phyloP scores from a whole-genome alignment of 2,329 filamentous ascomycete genomes.

The Colletotrichum magnum region DNA sequence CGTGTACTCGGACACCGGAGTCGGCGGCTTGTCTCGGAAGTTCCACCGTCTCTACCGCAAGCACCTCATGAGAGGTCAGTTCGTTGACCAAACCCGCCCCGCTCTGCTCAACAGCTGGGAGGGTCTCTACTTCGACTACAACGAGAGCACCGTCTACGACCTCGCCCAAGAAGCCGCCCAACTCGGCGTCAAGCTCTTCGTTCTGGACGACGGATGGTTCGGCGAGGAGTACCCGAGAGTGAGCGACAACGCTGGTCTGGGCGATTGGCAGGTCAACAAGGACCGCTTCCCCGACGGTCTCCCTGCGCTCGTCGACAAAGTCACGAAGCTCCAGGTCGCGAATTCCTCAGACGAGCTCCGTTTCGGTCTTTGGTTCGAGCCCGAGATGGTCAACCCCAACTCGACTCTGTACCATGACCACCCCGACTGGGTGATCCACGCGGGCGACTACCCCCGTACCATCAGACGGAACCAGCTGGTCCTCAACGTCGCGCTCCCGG shows the following conservation, averaged over 20 bases:
- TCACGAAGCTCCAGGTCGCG: conserved; percentile 64
- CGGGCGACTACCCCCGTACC: conserved; percentile 69
- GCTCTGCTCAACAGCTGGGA: conserved; percentile 77
- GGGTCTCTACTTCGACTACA: conserved; percentile 71
- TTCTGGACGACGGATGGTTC: conserved; percentile 79
- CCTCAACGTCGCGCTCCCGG: conserved; percentile 70
- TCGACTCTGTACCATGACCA: conserved; percentile 73
- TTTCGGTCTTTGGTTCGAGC: conserved; percentile 78
- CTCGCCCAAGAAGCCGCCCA: conserved; percentile 70
- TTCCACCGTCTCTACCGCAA: conserved; percentile 74
- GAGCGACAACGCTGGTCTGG: conserved; percentile 70
- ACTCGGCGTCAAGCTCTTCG: conserved; percentile 74
- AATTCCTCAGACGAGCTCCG: conserved; percentile 64
- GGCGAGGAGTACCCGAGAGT: conserved; percentile 72
- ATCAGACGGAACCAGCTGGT: conserved; percentile 72
- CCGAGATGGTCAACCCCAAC: conserved; percentile 77
- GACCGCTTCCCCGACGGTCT: conserved; percentile 72
- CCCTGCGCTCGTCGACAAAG: conserved; percentile 62
- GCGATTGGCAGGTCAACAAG: conserved; percentile 74
- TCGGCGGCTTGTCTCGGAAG: conserved; percentile 74
- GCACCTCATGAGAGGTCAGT: conserved; percentile 71
- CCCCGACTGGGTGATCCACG: conserved; percentile 74
- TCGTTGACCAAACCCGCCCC: conserved; percentile 65
- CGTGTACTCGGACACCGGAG: conserved; percentile 70
- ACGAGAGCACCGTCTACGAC: conserved; percentile 67